Percentiles rank a stretch among this genome's conserved stretches.
These are phyloP conservation scores for Darksidea phi DNA, from an alignment of 495 filamentous ascomycete species.

Conservation along the genomic window DNA sequence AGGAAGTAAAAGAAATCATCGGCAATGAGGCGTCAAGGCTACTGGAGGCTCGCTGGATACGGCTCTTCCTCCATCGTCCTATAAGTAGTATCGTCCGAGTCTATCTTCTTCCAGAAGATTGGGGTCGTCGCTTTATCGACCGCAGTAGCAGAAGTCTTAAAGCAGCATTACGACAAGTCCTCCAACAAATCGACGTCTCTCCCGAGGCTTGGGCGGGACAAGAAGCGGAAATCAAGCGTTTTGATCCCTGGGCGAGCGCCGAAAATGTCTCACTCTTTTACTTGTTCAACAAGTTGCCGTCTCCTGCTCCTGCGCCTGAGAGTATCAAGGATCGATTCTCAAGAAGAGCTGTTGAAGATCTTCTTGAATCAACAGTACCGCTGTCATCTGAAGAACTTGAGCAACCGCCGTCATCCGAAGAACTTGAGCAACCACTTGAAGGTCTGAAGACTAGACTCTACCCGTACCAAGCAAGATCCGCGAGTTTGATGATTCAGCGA, in stretches of 20 bases:
- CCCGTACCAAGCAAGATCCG: slow-evolving; percentile 77
- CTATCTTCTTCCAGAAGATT: slow-evolving; percentile 31
- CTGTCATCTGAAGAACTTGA: slow-evolving; percentile 38
- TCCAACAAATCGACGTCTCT: slow-evolving; percentile 27
- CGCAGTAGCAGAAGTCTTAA: slow-evolving; percentile 27
- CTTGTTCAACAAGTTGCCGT: slow-evolving; percentile 80
- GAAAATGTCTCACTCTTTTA: slow-evolving; percentile 69
- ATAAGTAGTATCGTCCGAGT: slow-evolving; percentile 19
- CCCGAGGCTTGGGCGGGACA: slow-evolving; percentile 28
- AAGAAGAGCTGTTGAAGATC: slow-evolving; percentile 58
- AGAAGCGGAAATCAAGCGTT: slow-evolving; percentile 5
- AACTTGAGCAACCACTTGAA: slow-evolving; percentile 1
- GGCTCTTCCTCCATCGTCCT: slow-evolving; percentile 21
- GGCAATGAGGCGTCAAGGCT: slow-evolving; percentile 15
- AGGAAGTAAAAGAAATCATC: slow-evolving; percentile 15
- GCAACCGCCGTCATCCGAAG: slow-evolving; percentile 9
- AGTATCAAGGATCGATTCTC: slow-evolving; percentile 56
- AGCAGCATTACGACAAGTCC: slow-evolving; percentile 18
- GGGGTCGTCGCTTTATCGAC: slow-evolving; percentile 21
- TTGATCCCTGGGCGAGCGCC: slow-evolving; percentile 40
- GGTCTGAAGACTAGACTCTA: slow-evolving; percentile 71
- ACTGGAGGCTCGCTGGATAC: slow-evolving; percentile 28
- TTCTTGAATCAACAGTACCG: slow-evolving; percentile 55
- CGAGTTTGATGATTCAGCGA: slow-evolving; percentile 80
- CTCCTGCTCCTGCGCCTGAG: slow-evolving; percentile 61